These are phyloP conservation scores for Exophiala sp. DNA, from an alignment of 2,329 filamentous ascomycete species.

Conservation along the genomic window DNA sequence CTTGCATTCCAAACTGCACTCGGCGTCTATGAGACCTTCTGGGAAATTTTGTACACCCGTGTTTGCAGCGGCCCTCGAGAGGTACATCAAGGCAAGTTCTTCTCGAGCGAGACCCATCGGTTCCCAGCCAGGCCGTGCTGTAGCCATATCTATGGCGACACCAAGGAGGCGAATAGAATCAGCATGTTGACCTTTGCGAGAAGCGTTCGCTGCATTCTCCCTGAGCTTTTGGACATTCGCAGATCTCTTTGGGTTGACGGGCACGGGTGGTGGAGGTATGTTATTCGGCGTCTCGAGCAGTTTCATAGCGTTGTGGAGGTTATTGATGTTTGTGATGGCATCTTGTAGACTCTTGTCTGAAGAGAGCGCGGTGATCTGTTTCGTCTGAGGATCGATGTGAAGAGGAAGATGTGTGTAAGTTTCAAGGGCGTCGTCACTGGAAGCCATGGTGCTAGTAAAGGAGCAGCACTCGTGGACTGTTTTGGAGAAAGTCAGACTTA, in stretches of 20 bases:
- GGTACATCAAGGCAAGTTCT: conserved; percentile 74
- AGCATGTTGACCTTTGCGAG: conserved; percentile 69
- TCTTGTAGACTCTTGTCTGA: conserved; percentile 51
- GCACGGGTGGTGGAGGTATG: conserved; percentile 79
- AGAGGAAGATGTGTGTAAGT: conserved; percentile 77
- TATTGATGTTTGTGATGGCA: conserved; percentile 73
- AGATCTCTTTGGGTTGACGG: conserved; percentile 87
- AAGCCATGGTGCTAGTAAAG: conserved; percentile 18
- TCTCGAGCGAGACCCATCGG: conserved; percentile 77
- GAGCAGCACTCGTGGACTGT: neutral
- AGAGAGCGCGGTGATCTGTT: conserved; percentile 62
- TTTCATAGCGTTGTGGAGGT: conserved; percentile 71
- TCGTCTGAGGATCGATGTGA: conserved; percentile 74
- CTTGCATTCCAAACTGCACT: conserved; percentile 84
- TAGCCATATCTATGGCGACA: conserved; percentile 86
- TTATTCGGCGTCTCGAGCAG: conserved; percentile 58
- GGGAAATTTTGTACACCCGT: conserved; percentile 81
- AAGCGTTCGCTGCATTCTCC: conserved; percentile 78
- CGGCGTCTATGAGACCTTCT: conserved; percentile 81
- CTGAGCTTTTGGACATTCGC: conserved; percentile 87
- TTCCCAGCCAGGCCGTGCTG: conserved; percentile 81
- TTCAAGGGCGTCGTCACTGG: conserved; percentile 28
- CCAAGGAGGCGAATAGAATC: conserved; percentile 80
- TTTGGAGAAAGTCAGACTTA: too few relatives aligned
- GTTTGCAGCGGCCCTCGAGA: conserved; percentile 85